Conservation (phyloP, 441 rosid genomes). For the Gossypium gossypioides region DNA sequence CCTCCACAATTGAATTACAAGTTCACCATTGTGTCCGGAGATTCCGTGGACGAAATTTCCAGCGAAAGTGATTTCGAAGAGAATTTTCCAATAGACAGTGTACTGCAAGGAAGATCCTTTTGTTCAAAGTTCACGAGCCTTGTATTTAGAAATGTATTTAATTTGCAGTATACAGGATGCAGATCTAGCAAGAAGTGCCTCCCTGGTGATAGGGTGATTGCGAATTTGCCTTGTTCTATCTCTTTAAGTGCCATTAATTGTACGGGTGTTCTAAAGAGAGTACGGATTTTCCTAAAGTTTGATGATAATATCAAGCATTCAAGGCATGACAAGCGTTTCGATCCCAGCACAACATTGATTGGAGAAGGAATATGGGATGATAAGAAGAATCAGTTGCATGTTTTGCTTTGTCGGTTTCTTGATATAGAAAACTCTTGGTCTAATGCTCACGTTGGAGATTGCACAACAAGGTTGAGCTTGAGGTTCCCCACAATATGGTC, state of each 20-base stretch:
- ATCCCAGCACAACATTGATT: conserved; percentile 20
- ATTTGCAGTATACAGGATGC: conserved; percentile 20
- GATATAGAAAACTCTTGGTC: conserved; percentile 17
- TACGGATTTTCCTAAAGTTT: conserved; percentile 25
- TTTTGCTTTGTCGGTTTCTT: conserved; percentile 21
- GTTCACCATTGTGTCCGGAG: conserved; percentile 17
- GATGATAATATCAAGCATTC: background rate
- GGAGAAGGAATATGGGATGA: conserved; percentile 35
- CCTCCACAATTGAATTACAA: conserved; percentile 22
- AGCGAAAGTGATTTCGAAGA: background rate
- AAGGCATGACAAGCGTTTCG: conserved; percentile 9
- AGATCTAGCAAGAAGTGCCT: conserved; percentile 19
- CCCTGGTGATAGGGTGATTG: conserved; percentile 14
- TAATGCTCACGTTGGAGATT: background rate
- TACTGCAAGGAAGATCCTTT: conserved; percentile 5
- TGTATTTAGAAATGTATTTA: background rate
- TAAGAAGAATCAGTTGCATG: conserved; percentile 15
- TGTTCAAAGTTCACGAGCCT: conserved; percentile 18
- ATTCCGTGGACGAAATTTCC: background rate
- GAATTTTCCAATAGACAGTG: conserved; percentile 12
- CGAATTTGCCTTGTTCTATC: conserved; percentile 16
- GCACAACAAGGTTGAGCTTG: conserved; percentile 27
- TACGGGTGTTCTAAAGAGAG: conserved; percentile 5
- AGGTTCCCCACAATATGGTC: conserved; percentile 26
- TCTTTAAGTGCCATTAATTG: conserved; percentile 17